phyloP scores from a whole-genome alignment of 441 rosid genomes.

The Populus hybrid region DNA sequence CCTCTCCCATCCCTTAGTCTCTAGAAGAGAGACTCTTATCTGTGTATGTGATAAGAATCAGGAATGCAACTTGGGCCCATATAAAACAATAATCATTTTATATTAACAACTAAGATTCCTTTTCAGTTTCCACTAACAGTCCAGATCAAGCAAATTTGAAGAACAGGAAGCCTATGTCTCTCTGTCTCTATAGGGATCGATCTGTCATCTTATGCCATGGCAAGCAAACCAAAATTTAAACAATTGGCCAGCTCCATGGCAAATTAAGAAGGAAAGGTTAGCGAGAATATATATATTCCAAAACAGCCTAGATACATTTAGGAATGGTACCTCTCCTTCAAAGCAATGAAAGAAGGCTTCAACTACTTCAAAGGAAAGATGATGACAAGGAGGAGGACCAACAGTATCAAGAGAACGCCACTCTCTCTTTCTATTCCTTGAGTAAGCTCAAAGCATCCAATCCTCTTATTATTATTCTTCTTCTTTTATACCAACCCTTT shows the following conservation, averaged over 20 bases:
- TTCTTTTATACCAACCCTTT: not conserved
- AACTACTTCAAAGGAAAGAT: constrained; percentile 21
- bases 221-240: not conserved
- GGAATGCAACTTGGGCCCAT: not conserved
- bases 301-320: not conserved
- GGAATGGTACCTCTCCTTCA: constrained; percentile 28
- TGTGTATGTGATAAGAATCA: not conserved
- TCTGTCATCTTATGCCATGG: not conserved
- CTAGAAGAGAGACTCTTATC: not conserved
- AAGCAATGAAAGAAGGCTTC: constrained; percentile 33
- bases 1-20: not conserved
- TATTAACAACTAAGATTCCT: not conserved
- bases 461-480: not conserved
- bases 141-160: not conserved
- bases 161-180: not conserved
- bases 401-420: not conserved
- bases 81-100: not conserved
- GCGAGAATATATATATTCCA: not conserved
- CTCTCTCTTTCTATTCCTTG: constrained; percentile 24
- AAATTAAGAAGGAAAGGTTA: not conserved
- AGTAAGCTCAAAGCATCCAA: constrained; percentile 25
- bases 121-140: not conserved
- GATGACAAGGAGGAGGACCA: not conserved
- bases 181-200: not conserved
- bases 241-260: not conserved